These are phyloP conservation scores for Ustilago vetiveriae DNA, from an alignment of 1,284 basidiomycete species.

Conservation along the genomic window DNA sequence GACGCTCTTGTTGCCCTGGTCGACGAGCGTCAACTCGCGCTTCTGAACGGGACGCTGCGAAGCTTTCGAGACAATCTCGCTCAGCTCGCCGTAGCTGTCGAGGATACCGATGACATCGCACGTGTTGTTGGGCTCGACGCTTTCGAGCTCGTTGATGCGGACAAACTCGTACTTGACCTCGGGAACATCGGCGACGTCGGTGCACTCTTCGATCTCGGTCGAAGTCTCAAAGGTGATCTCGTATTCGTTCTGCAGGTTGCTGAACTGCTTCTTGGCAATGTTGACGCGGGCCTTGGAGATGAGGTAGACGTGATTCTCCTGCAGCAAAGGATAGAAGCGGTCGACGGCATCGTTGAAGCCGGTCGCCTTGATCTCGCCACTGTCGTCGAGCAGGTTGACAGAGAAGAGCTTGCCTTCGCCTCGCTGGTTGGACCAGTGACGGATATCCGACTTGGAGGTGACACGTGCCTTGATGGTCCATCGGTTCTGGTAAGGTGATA, in stretches of 20 bases:
- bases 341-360: slow-evolving; percentile 91
- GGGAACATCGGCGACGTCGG: slow-evolving; percentile 62
- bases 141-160: slow-evolving; percentile 60
- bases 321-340: slow-evolving; percentile 80
- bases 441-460: slow-evolving; percentile 87
- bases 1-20: slow-evolving; percentile 81
- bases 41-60: slow-evolving; percentile 64
- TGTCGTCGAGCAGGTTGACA: slow-evolving; percentile 92
- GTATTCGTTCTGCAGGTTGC: slow-evolving; percentile 89
- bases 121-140: slow-evolving; percentile 67
- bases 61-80: slow-evolving; percentile 64
- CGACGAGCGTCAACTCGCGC: slow-evolving; percentile 76
- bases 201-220: slow-evolving; percentile 65
- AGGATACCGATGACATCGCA: slow-evolving; percentile 64
- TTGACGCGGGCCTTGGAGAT: slow-evolving; percentile 90
- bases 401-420: slow-evolving; percentile 97
- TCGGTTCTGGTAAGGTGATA: slow-evolving; percentile 97
- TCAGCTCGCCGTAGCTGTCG: slow-evolving; percentile 60
- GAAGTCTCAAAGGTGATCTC: slow-evolving; percentile 85
- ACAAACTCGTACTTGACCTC: slow-evolving; percentile 67
- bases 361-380: slow-evolving; percentile 72
- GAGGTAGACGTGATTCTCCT: slow-evolving; percentile 93
- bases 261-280: slow-evolving; percentile 97
- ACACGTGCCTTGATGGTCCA: slow-evolving; percentile 95
- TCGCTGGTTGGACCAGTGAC: slow-evolving; percentile 85